Conservation (phyloP, 2,329 filamentous ascomycete species). For the Alternaria atra region DNA sequence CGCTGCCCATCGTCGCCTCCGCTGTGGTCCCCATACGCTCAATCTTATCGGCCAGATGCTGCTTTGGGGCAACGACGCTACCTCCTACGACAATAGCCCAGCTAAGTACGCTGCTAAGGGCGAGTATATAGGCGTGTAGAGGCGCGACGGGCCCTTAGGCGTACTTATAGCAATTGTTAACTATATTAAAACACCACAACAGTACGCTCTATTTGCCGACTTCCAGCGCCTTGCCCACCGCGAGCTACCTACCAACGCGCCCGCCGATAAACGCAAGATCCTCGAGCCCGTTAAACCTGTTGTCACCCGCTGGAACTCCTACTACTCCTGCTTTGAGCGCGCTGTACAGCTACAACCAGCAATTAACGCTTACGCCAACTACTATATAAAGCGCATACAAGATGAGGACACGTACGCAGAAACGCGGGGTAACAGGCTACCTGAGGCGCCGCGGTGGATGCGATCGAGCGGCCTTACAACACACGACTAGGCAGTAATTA, state of each 20-base stretch:
- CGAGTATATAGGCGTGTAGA: not conserved
- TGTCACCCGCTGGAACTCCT: not conserved
- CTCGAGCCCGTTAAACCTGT: constrained; percentile 1
- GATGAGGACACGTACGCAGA: too few species aligned
- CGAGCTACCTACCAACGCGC: too few species aligned
- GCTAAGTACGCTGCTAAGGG: not conserved
- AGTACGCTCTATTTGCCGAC: constrained; percentile 4
- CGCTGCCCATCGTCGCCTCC: not conserved
- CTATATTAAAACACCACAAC: constrained; percentile 16
- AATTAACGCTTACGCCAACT: not conserved
- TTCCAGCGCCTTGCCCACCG: not conserved
- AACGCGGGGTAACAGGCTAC: not conserved
- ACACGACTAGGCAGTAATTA: not conserved
- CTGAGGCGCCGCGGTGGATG: not conserved
- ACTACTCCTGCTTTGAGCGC: not conserved
- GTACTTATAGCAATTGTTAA: constrained; percentile 7
- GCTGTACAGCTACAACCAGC: not conserved
- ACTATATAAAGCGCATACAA: too few species aligned
- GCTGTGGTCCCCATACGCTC: constrained; percentile 6
- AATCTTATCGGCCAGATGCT: constrained; percentile 6
- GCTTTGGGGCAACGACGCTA: not conserved
- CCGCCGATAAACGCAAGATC: not conserved
- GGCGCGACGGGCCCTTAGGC: not conserved
- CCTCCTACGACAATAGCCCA: not conserved
- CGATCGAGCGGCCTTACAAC: not conserved